Evolutionary conservation across 2,329 filamentous ascomycete species (phyloP).

Genomic region (Thermomyces lanuginosus): DNA sequence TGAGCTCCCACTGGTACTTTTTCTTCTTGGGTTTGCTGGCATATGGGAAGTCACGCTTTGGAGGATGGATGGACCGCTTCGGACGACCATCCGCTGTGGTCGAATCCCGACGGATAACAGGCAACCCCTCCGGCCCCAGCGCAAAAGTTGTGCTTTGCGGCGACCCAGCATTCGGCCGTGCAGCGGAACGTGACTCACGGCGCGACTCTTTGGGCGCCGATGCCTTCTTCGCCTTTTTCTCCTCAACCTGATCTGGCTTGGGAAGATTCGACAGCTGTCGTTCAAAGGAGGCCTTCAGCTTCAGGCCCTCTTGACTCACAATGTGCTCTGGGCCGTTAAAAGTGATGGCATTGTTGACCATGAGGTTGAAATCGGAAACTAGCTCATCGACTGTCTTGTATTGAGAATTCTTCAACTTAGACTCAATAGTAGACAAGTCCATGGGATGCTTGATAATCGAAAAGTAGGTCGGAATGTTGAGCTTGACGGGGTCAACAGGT

Average conservation of each 20-base stretch:
- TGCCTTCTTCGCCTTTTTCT: constrained; percentile 40
- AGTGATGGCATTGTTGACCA: constrained; percentile 58
- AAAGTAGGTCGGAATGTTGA: constrained; percentile 60
- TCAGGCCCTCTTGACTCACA: constrained; percentile 52
- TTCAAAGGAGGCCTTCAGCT: constrained; percentile 42
- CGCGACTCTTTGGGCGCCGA: constrained; percentile 28
- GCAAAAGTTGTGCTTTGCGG: constrained; percentile 48
- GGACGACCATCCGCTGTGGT: constrained; percentile 63
- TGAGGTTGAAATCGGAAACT: constrained; percentile 55
- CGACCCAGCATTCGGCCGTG: constrained; percentile 21
- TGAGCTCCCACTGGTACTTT: constrained; percentile 74
- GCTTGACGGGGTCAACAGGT: constrained; percentile 60
- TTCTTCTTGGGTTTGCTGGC: constrained; percentile 75
- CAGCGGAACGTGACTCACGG: constrained; percentile 32
- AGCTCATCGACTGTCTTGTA: constrained; percentile 60
- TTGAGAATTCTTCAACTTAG: constrained; percentile 52
- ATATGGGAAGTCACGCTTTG: constrained; percentile 87
- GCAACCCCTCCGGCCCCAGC: constrained; percentile 58
- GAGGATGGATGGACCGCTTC: constrained; percentile 84
- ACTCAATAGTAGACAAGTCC: constrained; percentile 70
- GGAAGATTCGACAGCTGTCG: constrained; percentile 46
- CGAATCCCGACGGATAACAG: constrained; percentile 72
- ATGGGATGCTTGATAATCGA: constrained; percentile 60
- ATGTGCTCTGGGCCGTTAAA: constrained; percentile 73
- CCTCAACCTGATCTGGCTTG: constrained; percentile 40